Conservation (phyloP, 1,284 basidiomycete genomes). For the Neonothopanus nambi region DNA sequence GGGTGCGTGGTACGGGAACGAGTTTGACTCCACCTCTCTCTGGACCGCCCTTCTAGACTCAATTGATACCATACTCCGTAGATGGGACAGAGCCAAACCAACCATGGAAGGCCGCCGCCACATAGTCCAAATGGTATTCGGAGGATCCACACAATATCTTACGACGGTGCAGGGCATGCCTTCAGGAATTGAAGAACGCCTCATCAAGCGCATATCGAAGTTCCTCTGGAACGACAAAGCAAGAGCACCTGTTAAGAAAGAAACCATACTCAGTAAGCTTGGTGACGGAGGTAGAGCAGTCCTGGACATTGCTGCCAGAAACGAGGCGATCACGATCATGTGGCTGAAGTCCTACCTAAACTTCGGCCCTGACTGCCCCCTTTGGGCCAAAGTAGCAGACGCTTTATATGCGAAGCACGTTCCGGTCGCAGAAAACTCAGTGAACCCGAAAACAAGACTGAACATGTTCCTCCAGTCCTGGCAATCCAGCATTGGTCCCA, state of each 20-base stretch:
- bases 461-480: slow-evolving; percentile 8
- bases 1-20: slow-evolving; percentile 25
- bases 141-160: slow-evolving; percentile 20
- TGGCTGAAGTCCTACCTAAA: slow-evolving; percentile 17
- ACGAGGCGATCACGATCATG: slow-evolving; percentile 20
- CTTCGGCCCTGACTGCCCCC: not conserved
- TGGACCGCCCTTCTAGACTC: slow-evolving; percentile 21
- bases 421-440: not conserved
- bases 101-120: slow-evolving; percentile 19
- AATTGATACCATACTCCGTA: slow-evolving; percentile 13
- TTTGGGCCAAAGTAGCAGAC: slow-evolving; percentile 19
- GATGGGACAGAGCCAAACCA: slow-evolving; percentile 18
- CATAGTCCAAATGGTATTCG: slow-evolving; percentile 19
- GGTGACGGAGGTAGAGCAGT: slow-evolving; percentile 17
- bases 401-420: not conserved
- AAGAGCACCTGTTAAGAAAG: slow-evolving; percentile 9
- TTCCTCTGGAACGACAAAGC: slow-evolving; percentile 17
- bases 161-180: slow-evolving; percentile 28
- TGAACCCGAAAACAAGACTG: not conserved
- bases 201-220: slow-evolving; percentile 6
- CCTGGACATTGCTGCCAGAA: slow-evolving; percentile 12
- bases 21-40: slow-evolving; percentile 6
- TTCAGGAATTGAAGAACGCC: slow-evolving; percentile 1
- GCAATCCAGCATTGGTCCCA: not conserved
- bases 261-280: not conserved